A percentile compares a stretch with the other conserved stretches of the same genome.
phyloP scores from a whole-genome alignment of 2,329 filamentous ascomycete species.

The Penicillium sp. region DNA sequence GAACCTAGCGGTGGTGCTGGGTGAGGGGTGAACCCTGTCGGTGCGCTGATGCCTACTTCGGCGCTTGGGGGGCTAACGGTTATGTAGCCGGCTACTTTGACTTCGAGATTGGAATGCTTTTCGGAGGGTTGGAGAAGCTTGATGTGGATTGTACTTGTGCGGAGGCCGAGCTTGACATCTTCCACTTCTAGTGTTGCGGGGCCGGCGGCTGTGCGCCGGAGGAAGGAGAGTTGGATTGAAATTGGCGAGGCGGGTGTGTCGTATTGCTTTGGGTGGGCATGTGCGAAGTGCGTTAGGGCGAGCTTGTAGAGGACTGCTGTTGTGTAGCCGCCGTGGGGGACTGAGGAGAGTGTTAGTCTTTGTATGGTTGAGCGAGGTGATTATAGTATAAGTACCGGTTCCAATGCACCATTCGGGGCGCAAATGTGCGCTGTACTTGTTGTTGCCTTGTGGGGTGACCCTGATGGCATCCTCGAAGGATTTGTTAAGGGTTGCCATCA shows the following conservation, averaged over 20 bases:
- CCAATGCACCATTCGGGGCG: slow-evolving; percentile 61
- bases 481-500: slow-evolving; percentile 22
- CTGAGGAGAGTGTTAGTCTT: slow-evolving; percentile 38
- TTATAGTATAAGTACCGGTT: slow-evolving; percentile 45
- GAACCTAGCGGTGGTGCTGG: slow-evolving; percentile 42
- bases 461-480: slow-evolving; percentile 37
- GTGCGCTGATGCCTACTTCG: slow-evolving; percentile 55
- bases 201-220: slow-evolving; percentile 58
- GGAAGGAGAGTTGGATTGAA: slow-evolving; percentile 60
- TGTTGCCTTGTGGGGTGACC: slow-evolving; percentile 41
- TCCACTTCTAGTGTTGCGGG: slow-evolving; percentile 54
- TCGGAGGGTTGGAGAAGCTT: slow-evolving; percentile 45
- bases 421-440: slow-evolving; percentile 56
- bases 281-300: slow-evolving; percentile 55
- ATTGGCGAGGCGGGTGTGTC: slow-evolving; percentile 53
- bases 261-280: slow-evolving; percentile 52
- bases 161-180: slow-evolving; percentile 60
- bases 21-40: slow-evolving; percentile 51
- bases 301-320: slow-evolving; percentile 59
- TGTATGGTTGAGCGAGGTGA: not conserved
- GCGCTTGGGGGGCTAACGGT: slow-evolving; percentile 56
- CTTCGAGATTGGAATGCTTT: slow-evolving; percentile 38
- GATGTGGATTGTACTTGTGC: slow-evolving; percentile 60
- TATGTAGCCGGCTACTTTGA: slow-evolving; percentile 60
- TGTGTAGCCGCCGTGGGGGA: slow-evolving; percentile 67